Evolutionary conservation across 805 yeast species (phyloP).

Genomic region (Schizosaccharomyces cryophilus): DNA sequence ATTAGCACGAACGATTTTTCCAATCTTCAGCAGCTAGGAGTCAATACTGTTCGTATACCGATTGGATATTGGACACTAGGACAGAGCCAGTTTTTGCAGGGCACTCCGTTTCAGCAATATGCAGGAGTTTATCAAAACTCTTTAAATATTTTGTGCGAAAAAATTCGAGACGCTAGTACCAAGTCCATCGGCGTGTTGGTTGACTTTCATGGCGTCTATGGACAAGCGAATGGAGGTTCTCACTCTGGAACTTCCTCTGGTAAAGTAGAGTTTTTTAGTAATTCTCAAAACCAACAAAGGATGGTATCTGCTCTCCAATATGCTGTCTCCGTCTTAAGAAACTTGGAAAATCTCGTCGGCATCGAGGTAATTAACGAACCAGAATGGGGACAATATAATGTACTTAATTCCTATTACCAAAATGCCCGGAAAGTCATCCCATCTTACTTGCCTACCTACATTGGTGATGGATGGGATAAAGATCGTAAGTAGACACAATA

Average conservation of each 20-base stretch:
- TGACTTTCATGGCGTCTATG: conserved; percentile 76
- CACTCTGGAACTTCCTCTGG: conserved; percentile 54
- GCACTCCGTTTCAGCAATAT: not conserved
- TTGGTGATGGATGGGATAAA: conserved; percentile 91
- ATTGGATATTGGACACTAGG: conserved; percentile 35
- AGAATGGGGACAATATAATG: conserved; percentile 21
- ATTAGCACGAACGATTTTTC: conserved; percentile 37
- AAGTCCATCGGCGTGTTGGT: conserved; percentile 49
- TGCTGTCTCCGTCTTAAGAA: conserved; percentile 33
- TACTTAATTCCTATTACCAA: not conserved
- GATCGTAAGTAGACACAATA: conserved; percentile 32
- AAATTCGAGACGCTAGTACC: conserved; percentile 21
- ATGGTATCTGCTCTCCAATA: conserved; percentile 31
- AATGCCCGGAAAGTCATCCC: conserved; percentile 22
- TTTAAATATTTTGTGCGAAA: not conserved
- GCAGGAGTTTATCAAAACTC: not conserved
- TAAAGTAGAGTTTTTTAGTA: conserved; percentile 39
- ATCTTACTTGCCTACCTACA: conserved; percentile 37
- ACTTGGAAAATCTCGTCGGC: conserved; percentile 48
- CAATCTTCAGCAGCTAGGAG: conserved; percentile 29
- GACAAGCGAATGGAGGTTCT: conserved; percentile 70
- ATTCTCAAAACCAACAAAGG: conserved; percentile 14
- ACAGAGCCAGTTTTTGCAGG: not conserved
- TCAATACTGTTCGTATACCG: conserved; percentile 28
- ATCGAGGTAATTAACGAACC: conserved; percentile 74